phyloP scores from a whole-genome alignment of 208 protist genomes.

The Acanthamoeba quina region DNA sequence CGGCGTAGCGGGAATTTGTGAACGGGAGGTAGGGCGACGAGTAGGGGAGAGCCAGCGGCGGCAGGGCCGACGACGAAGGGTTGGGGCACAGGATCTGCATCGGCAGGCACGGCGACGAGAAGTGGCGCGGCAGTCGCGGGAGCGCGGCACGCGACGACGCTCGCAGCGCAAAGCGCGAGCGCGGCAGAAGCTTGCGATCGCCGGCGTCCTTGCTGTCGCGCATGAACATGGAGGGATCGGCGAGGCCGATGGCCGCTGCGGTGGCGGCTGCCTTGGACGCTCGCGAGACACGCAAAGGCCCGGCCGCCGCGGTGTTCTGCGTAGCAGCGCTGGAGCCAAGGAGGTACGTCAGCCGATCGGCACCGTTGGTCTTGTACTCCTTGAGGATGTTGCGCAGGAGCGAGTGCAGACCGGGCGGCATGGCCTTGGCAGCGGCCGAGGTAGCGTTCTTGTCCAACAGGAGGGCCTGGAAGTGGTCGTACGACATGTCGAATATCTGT shows the following conservation, averaged over 20 bases:
- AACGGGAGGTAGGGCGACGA: conserved; percentile 11
- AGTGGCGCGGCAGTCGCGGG: not conserved
- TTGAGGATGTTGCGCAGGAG: conserved; percentile 21
- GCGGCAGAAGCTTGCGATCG: not conserved
- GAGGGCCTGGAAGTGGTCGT: not conserved
- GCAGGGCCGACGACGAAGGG: conserved; percentile 20
- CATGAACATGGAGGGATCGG: not conserved
- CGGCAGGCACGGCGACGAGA: conserved; percentile 25
- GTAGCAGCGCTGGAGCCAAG: not conserved
- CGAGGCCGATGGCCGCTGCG: not conserved
- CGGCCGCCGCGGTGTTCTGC: not conserved
- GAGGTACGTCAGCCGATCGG: not conserved
- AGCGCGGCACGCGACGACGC: not conserved
- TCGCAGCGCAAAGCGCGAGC: conserved; percentile 1
- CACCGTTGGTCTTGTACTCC: conserved; percentile 3
- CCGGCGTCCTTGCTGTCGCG: not conserved
- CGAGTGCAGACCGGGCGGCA: not conserved
- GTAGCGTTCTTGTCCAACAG: conserved; percentile 24
- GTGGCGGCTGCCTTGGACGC: not conserved
- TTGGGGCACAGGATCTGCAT: conserved; percentile 17
- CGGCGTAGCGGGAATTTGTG: not conserved
- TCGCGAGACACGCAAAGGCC: not conserved
- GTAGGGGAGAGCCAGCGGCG: conserved; percentile 16
- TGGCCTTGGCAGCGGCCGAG: not conserved
- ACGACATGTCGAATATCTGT: conserved; percentile 60